Evolutionary conservation across 1,139 yeast species (phyloP), one percentile per base, ranked within the genome.

Genomic region (Candida sp.): DNA sequence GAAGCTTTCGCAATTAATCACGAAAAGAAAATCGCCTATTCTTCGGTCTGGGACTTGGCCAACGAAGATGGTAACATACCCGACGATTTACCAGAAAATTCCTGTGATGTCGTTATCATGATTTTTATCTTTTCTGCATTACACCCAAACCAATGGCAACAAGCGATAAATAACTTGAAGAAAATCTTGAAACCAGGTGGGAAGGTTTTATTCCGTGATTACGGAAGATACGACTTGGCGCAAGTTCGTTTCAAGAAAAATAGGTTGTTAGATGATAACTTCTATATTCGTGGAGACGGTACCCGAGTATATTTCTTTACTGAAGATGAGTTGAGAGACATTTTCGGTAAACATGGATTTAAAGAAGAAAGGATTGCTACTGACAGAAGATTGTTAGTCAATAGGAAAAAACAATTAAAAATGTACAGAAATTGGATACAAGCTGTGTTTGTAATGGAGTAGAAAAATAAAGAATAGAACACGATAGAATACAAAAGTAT

Each of bases 401-500:
- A 93, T 63, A 77, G 99, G 58, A 91, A 91, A 68, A 84, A 93
- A 58, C 87, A 85, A 60, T 68, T 93, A 53, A 93, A 93, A 65
- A 93, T 93, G 99, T 93, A 89, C 62, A 76, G 99, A 56, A 89
- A 90, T 49, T 93, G 99, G 99, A 70, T 93, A 47, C 99, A 93
- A 65, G 98, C 95, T 3, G 90, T 87, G 34, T 91, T 91, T 61
- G 77, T 70, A 46, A 77, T 23, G 41, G 50, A 38, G 22, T 38
- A 37, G 30, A 38, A 25, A 6, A 12, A 30, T 22, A 27, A 2
- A 39, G 8, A 25, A 21, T 21, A 34, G 37, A 29, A 7, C 35
- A 25, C 30, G 21, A 33, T 30, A 39, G 35, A 33, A 5, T 33
- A 33, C 21, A 6, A n/a, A 34, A 43, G 19, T 21, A 19, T 33